Base-by-base conservation (phyloP, 805 yeast genomes). In the Clavispora fructus region DNA sequence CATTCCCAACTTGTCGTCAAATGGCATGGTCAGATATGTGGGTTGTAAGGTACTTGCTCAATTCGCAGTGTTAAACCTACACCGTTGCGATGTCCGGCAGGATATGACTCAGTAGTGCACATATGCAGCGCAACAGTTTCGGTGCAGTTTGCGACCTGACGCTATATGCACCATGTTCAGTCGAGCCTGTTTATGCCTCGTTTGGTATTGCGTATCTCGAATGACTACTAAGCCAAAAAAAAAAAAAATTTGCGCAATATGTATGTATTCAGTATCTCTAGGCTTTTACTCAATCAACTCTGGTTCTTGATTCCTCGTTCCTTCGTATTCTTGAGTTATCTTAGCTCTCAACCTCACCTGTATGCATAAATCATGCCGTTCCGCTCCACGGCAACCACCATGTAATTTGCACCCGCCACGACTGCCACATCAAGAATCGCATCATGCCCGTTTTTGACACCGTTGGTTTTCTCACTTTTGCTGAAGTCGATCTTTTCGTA, bases 1-100 rank as follows among this genome's bases (percentile, higher is more conserved):
- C 73, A 87, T 64, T 35, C 95, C 95, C 50, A 75, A 67, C 11
- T 60, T 59, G 62, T 85, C 92, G 71, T 83, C 84, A 56, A 82
- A 78, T 33, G 74, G 52, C 81, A 77, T 77, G 13, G 26, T 49
- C 39, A 9, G 27, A 23, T 23, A 13, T 10, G n/a, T 29, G 14
- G 14, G 14, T 17, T 10, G 39, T 6, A 19, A 35, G 17, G 10
- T 3, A 4, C 5, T 19, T 5, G 5, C 3, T 19, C 5, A 5
- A 19, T 19, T 19, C 23, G 23, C 23, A 19, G 23, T 19, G 23
- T 19, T 19, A 19, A 19, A 4, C 5, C 5, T 5, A 19, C 5
- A 19, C 32, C n/a, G 32, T 30, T 30, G 14, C 8, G 32, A 6
- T 9, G 7, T 3, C 14, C n/a, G 4, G 32, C 32, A 30, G n/a